A percentile compares a stretch with the other conserved stretches of the same genome.
Evolutionary conservation across 352 stramenopile genomes (phyloP).

Genomic region (Poterioochromonas sp.): DNA sequence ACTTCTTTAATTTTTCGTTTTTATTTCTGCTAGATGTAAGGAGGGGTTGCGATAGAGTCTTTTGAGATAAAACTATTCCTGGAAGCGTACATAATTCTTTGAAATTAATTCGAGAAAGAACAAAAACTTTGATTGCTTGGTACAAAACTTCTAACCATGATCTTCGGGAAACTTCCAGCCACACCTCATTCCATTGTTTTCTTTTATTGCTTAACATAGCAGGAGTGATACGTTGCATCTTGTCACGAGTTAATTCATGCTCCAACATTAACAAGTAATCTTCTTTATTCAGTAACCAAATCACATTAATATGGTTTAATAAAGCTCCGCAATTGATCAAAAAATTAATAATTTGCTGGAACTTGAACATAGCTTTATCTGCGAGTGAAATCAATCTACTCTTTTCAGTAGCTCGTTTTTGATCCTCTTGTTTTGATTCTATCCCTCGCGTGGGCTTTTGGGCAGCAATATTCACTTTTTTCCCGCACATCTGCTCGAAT

Average conservation of each 20-base stretch:
- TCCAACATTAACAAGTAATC: slow-evolving; percentile 67
- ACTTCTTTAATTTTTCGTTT: slow-evolving; percentile 4
- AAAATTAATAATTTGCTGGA: slow-evolving; percentile 71
- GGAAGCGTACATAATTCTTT: slow-evolving; percentile 59
- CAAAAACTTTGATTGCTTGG: slow-evolving; percentile 81
- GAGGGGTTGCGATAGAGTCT: slow-evolving; percentile 30
- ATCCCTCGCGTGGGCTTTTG: background rate
- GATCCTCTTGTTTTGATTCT: too few relatives aligned
- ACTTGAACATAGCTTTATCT: slow-evolving; percentile 52
- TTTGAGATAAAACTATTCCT: slow-evolving; percentile 45
- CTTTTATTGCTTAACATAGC: slow-evolving; percentile 30
- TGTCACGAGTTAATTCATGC: slow-evolving; percentile 52
- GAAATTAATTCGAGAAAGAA: slow-evolving; percentile 71
- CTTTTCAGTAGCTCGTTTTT: background rate
- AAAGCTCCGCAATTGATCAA: slow-evolving; percentile 79
- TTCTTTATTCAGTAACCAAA: slow-evolving; percentile 55
- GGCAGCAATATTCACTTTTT: slow-evolving; percentile 52
- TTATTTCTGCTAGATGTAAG: slow-evolving; percentile 26
- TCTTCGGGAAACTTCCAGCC: slow-evolving; percentile 45
- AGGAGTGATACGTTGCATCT: slow-evolving; percentile 20
- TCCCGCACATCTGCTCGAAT: slow-evolving; percentile 74
- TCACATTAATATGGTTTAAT: slow-evolving; percentile 65
- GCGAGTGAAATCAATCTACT: background rate
- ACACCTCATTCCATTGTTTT: slow-evolving; percentile 37
- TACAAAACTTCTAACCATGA: slow-evolving; percentile 75